Percentiles rank a stretch among this genome's conserved stretches.
These are phyloP conservation scores for Papilionanthe hybrid DNA, from an alignment of 116 monocot genomes.

Conservation along the genomic window DNA sequence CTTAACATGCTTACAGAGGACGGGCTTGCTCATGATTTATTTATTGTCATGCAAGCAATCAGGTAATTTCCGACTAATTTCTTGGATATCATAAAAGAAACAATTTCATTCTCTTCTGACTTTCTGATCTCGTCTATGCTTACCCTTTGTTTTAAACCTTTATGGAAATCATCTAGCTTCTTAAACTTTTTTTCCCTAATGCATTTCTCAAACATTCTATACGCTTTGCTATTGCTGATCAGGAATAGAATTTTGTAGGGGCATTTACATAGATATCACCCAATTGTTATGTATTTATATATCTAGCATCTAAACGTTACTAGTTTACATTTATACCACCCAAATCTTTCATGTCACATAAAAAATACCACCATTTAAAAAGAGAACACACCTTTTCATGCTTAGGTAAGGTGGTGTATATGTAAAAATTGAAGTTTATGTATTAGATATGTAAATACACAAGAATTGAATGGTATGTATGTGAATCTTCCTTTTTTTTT, in stretches of 20 bases:
- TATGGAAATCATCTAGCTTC: not conserved
- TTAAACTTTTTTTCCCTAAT: not conserved
- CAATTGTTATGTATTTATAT: too few species aligned
- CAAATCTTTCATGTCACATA: too few species aligned
- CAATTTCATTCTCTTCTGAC: conserved; percentile 1
- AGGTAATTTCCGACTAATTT: conserved; percentile 30
- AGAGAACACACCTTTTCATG: too few species aligned
- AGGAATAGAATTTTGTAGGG: not conserved
- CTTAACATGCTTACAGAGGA: conserved; percentile 56
- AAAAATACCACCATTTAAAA: too few species aligned
- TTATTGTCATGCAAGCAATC: conserved; percentile 57
- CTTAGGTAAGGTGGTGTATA: too few species aligned
- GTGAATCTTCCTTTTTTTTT: too few species aligned
- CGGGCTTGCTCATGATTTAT: conserved; percentile 42
- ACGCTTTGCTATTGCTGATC: not conserved
- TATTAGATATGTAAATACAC: too few species aligned
- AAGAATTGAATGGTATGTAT: too few species aligned
- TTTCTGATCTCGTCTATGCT: not conserved
- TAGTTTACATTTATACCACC: too few species aligned
- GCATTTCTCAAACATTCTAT: not conserved
- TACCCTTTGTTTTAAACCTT: not conserved
- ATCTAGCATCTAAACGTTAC: too few species aligned
- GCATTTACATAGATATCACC: not conserved
- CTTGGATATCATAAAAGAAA: not conserved
- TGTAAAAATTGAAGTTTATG: too few species aligned